phyloP scores from a whole-genome alignment of 257 asterid genomes.

The Petunia axillaris region DNA sequence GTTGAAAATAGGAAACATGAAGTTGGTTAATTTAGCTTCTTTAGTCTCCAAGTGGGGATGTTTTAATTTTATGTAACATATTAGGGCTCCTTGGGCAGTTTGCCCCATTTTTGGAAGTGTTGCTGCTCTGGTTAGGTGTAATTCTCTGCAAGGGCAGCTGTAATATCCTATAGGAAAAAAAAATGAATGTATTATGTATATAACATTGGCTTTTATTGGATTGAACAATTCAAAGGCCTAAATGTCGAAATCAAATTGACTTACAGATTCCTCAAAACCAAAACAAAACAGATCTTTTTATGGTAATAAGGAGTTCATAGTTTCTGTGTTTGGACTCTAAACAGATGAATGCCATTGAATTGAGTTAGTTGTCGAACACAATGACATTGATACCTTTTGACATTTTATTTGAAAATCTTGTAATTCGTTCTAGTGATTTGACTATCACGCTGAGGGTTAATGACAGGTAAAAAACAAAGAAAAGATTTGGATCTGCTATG shows the following conservation, averaged over 20 bases:
- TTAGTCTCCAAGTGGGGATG: not conserved
- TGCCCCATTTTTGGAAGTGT: not conserved
- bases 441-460: too few relatives aligned
- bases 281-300: not conserved
- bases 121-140: not conserved
- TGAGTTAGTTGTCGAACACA: not conserved
- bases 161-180: not conserved
- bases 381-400: not conserved
- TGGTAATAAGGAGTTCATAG: too few relatives aligned
- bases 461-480: too few relatives aligned
- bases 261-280: not conserved
- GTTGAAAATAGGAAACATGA: not conserved
- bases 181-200: not conserved
- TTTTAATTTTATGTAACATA: not conserved
- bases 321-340: too few relatives aligned
- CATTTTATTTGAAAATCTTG: too few relatives aligned
- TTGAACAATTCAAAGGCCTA: not conserved
- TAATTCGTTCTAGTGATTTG: too few relatives aligned
- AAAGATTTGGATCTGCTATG: too few relatives aligned
- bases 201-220: not conserved
- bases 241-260: not conserved
- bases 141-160: constrained; percentile 2
- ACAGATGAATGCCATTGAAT: not conserved
- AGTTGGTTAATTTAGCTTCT: not conserved
- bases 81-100: not conserved